Conservation (phyloP, 305 asterid species). For the Stenogyne calaminthoides region DNA sequence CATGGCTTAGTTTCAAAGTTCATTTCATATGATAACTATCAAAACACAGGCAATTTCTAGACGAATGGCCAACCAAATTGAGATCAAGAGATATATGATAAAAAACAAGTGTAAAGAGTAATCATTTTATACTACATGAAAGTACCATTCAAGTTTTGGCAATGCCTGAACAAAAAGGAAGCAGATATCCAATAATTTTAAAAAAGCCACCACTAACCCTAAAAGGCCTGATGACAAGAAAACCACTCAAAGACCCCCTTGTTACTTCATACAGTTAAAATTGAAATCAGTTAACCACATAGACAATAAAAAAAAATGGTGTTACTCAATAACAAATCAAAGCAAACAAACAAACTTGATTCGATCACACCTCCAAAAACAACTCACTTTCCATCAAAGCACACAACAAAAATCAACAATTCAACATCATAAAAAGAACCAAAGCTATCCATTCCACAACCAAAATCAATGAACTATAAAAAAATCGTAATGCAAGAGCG, state of each 20-base stretch:
- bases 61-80: not conserved
- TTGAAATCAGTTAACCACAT: not conserved
- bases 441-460: not conserved
- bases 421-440: not conserved
- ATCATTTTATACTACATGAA: not conserved
- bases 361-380: not conserved
- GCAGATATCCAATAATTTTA: not conserved
- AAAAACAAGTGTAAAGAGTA: not conserved
- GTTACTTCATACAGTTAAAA: not conserved
- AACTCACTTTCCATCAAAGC: not conserved
- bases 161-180: not conserved
- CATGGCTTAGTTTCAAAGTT: not conserved
- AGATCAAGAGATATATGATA: not conserved
- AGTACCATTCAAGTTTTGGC: not conserved
- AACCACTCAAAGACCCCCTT: not conserved
- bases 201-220: not conserved
- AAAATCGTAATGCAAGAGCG: not conserved
- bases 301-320: not conserved
- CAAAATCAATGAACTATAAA: not conserved
- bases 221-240: not conserved
- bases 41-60: not conserved
- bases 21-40: not conserved
- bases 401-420: not conserved
- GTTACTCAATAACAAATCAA: not conserved
- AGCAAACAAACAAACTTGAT: not conserved